Conservation (phyloP, 176 grass and related monocot species). For the Cymbopogon citratus region DNA sequence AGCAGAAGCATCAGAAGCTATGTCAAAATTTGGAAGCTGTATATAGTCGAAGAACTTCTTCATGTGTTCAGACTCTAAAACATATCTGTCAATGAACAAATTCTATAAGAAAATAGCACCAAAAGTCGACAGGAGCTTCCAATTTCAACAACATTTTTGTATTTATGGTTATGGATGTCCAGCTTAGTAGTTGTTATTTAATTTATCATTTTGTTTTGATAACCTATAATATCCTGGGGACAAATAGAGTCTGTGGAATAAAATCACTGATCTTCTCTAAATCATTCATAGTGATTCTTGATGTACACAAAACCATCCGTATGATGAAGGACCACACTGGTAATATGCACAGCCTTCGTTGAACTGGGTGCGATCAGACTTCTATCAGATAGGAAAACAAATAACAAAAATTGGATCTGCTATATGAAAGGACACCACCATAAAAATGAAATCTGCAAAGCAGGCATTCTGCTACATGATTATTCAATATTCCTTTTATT, state of each 20-base stretch:
- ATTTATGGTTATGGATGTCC: not conserved
- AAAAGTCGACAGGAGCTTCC: not conserved
- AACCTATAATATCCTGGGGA: not conserved
- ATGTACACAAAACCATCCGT: not conserved
- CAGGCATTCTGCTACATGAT: not conserved
- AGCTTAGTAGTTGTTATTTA: not conserved
- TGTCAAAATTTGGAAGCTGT: slow-evolving; percentile 98
- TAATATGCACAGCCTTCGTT: not conserved
- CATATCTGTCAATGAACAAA: slow-evolving; percentile 53
- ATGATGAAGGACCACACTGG: not conserved
- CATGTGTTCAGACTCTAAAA: slow-evolving; percentile 97
- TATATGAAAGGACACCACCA: not conserved
- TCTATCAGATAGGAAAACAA: not conserved
- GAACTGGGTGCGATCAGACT: not conserved
- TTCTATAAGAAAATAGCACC: slow-evolving; percentile 19
- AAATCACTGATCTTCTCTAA: not conserved
- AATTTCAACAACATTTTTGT: slow-evolving; percentile 10
- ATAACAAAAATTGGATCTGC: not conserved
- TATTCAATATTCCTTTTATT: not conserved
- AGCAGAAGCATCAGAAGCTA: slow-evolving; percentile 93
- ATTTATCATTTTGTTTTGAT: not conserved
- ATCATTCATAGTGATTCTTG: not conserved
- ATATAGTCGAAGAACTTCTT: slow-evolving; percentile 99
- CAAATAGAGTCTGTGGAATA: not conserved
- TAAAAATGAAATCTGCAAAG: not conserved